Conservation (phyloP, 2,329 filamentous ascomycete species). For the Bipolaris gigantea region DNA sequence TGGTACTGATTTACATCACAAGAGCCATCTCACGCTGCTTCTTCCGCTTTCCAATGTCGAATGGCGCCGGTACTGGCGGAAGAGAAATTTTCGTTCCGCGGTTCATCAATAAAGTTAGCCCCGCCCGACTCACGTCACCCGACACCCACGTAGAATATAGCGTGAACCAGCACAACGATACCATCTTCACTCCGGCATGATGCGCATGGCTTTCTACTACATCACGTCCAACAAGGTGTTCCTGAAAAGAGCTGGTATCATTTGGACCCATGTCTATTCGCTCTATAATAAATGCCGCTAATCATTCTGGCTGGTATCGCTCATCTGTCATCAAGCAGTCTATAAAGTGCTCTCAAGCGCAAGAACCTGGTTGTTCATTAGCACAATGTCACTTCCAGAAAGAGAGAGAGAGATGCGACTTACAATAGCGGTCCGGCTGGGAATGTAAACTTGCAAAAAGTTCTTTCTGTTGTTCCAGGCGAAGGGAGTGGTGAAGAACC, state of each 20-base stretch:
- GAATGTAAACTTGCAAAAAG: constrained; percentile 90
- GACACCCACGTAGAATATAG: too few relatives aligned
- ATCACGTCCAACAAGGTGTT: neutral
- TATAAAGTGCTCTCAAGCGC: constrained; percentile 37
- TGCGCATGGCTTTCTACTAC: neutral
- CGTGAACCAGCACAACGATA: too few relatives aligned
- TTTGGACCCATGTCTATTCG: too few relatives aligned
- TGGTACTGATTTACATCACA: too few relatives aligned
- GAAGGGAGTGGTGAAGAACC: constrained; percentile 90
- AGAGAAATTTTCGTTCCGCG: neutral
- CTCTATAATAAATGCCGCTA: too few relatives aligned
- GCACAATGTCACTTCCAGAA: neutral
- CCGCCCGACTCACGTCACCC: too few relatives aligned
- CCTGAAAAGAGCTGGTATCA: neutral
- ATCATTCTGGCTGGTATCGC: too few relatives aligned
- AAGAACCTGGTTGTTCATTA: constrained; percentile 15
- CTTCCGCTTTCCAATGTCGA: too few relatives aligned
- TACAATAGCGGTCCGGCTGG: constrained; percentile 79
- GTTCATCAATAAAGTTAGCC: too few relatives aligned
- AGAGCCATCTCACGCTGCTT: too few relatives aligned
- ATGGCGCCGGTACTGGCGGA: too few relatives aligned
- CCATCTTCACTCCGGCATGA: too few relatives aligned
- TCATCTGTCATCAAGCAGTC: neutral
- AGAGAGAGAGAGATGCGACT: neutral
- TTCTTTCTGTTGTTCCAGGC: constrained; percentile 89